Evolutionary conservation across 495 filamentous ascomycete genomes (phyloP).

Genomic region (Penicillium flavigenum): DNA sequence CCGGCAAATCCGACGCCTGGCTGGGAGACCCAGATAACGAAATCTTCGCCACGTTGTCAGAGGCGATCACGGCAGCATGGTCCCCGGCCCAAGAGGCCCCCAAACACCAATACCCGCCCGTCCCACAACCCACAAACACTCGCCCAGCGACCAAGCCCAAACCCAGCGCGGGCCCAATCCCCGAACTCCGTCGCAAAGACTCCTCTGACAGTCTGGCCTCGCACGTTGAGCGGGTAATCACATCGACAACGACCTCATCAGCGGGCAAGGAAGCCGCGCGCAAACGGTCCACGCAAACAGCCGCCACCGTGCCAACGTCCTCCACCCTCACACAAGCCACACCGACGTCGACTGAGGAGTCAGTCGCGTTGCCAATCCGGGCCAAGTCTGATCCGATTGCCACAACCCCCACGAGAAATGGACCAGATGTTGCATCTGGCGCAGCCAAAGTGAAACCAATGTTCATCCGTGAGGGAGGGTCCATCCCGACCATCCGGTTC

Average conservation of each 20-base stretch:
- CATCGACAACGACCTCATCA: slow-evolving; percentile 44
- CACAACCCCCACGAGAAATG: not conserved
- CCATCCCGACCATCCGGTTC: slow-evolving; percentile 89
- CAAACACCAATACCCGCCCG: slow-evolving; percentile 37
- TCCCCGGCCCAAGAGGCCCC: slow-evolving; percentile 28
- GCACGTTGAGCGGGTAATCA: slow-evolving; percentile 48
- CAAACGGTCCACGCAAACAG: slow-evolving; percentile 36
- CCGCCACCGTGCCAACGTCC: slow-evolving; percentile 53
- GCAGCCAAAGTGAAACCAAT: slow-evolving; percentile 48
- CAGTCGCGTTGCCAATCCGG: slow-evolving; percentile 23
- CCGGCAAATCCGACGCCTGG: slow-evolving; percentile 94
- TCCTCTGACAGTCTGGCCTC: slow-evolving; percentile 48
- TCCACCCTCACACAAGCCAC: slow-evolving; percentile 55
- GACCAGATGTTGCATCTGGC: not conserved
- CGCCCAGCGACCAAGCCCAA: slow-evolving; percentile 20
- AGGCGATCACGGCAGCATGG: slow-evolving; percentile 85
- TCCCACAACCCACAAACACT: slow-evolving; percentile 16
- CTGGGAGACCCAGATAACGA: slow-evolving; percentile 87
- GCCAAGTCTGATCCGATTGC: slow-evolving; percentile 17
- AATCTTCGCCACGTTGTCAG: slow-evolving; percentile 84
- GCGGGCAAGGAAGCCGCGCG: slow-evolving; percentile 34
- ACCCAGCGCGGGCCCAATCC: slow-evolving; percentile 14
- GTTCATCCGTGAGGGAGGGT: slow-evolving; percentile 94
- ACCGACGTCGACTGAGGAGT: slow-evolving; percentile 22
- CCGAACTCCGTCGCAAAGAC: slow-evolving; percentile 36